phyloP scores from a whole-genome alignment of 495 filamentous ascomycete genomes.

The Aspergillus sparsus region DNA sequence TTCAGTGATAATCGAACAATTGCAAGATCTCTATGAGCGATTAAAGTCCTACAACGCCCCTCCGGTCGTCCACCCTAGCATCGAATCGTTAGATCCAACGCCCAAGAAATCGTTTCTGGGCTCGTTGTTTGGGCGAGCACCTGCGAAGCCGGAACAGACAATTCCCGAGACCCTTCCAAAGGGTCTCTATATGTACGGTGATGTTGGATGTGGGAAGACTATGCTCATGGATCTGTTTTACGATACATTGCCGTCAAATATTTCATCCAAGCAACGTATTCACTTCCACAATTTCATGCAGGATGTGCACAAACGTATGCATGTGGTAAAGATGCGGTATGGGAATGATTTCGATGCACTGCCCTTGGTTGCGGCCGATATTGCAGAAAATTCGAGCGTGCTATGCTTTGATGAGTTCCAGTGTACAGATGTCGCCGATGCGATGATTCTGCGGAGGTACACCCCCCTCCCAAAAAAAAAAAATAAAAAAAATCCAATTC shows the following conservation, averaged over 20 bases:
- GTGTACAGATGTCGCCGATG: constrained; percentile 97
- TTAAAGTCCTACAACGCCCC: constrained; percentile 72
- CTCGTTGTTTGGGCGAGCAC: constrained; percentile 62
- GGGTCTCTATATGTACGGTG: constrained; percentile 93
- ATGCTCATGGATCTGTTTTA: constrained; percentile 99
- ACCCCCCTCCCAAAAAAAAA: not conserved
- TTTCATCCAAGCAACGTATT: constrained; percentile 85
- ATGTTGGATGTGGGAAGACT: constrained; percentile 97
- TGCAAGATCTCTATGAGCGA: constrained; percentile 87
- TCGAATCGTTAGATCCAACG: constrained; percentile 65
- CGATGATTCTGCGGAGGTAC: constrained; percentile 88
- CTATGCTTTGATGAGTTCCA: constrained; percentile 99
- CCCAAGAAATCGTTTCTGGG: constrained; percentile 68
- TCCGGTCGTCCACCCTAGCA: constrained; percentile 70
- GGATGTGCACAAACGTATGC: constrained; percentile 89
- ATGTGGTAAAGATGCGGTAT: constrained; percentile 83
- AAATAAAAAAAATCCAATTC: not conserved
- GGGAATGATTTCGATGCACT: constrained; percentile 91
- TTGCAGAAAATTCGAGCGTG: constrained; percentile 81
- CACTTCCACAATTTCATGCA: constrained; percentile 99
- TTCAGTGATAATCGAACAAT: constrained; percentile 77
- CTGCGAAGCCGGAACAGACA: constrained; percentile 37
- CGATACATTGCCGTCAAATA: constrained; percentile 81
- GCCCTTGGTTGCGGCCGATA: constrained; percentile 89
- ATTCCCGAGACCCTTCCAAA: constrained; percentile 76